Base-by-base conservation (phyloP, 2,329 filamentous ascomycete genomes). In the Bipolaris sorokiniana region DNA sequence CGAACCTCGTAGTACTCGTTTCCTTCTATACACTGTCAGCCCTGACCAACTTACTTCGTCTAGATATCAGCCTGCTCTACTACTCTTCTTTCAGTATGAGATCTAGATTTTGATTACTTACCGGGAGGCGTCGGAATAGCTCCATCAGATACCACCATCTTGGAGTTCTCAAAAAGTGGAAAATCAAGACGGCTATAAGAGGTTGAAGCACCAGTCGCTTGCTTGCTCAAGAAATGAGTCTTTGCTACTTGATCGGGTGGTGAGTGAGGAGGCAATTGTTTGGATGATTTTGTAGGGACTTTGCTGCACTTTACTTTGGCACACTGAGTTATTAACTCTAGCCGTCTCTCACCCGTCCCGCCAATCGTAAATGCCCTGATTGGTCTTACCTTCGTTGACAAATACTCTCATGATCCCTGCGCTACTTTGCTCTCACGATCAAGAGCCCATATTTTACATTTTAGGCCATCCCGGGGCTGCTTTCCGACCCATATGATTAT, bases 1-100 rank as follows among this genome's bases (percentile, higher is more conserved):
- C 63, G 67, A 48, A 78, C 56, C 20, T 72, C 69, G 23, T 74
- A 76, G 56, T 62, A 70, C 1, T 64, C 58, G 41, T 71, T 71
- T 7, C 33, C 54, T 45, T 60, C 45, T 54, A 11, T 1, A 2
- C 3, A 6, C 5, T 7, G 36, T 56, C 15, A 56, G 48, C 28
- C 16, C 26, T 7, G 16, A 13, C 11, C 6, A n/a, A 34, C 7
- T 18, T 6, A 26, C 18, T 3, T 2, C 23, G 15, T 26, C 2
- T 7, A 10, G 7, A 49, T 5, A 16, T 15, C 13, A 3, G 4
- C 7, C 28, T 31, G 28, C 28, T 7, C n/a, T 9, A 16, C 2
- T 34, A n/a, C 15, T n/a, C 20, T 38, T 26, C 7, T 23, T n/a
- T 22, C 13, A 13, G n/a, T 7, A 16, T 31, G 16, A n/a, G n/a